These are phyloP conservation scores for Globisporangium paroecandrum DNA, from an alignment of 352 stramenopile species.

Conservation along the genomic window DNA sequence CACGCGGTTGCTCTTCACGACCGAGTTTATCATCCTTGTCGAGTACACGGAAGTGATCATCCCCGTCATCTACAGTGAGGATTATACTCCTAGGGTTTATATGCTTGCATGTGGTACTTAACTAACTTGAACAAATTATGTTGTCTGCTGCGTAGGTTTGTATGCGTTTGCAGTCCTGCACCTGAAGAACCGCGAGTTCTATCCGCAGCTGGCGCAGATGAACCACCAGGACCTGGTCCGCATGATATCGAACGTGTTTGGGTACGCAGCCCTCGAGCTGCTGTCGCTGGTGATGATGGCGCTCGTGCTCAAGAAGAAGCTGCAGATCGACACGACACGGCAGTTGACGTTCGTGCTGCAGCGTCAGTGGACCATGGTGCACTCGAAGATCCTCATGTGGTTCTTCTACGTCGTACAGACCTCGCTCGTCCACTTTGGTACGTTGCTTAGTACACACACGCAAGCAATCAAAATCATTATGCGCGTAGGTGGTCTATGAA, in stretches of 20 bases:
- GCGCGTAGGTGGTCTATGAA: too few relatives aligned
- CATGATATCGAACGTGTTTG: not conserved
- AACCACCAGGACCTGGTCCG: not conserved
- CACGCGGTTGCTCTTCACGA: not conserved
- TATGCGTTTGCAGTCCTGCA: not conserved
- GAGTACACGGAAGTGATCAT: slow-evolving; percentile 13
- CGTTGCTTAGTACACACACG: not conserved
- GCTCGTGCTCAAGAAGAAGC: slow-evolving; percentile 1
- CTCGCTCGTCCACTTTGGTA: slow-evolving; percentile 7
- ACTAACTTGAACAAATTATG: too few relatives aligned
- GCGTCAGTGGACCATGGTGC: not conserved
- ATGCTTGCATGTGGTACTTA: too few relatives aligned
- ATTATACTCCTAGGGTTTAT: too few relatives aligned
- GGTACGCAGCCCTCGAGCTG: not conserved
- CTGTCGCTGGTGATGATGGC: not conserved
- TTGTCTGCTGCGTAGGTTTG: not conserved
- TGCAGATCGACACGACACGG: not conserved
- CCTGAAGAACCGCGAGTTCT: slow-evolving; percentile 7
- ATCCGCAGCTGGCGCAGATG: not conserved
- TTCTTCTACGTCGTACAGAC: slow-evolving; percentile 6
- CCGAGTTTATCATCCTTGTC: slow-evolving; percentile 8
- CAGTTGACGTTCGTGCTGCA: slow-evolving; percentile 6
- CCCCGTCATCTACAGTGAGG: slow-evolving; percentile 12
- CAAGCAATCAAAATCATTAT: too few relatives aligned
- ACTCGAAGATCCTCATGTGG: slow-evolving; percentile 6